Evolutionary conservation across 148 eudicot species (phyloP).

Genomic region (Chenopodium quinoa): DNA sequence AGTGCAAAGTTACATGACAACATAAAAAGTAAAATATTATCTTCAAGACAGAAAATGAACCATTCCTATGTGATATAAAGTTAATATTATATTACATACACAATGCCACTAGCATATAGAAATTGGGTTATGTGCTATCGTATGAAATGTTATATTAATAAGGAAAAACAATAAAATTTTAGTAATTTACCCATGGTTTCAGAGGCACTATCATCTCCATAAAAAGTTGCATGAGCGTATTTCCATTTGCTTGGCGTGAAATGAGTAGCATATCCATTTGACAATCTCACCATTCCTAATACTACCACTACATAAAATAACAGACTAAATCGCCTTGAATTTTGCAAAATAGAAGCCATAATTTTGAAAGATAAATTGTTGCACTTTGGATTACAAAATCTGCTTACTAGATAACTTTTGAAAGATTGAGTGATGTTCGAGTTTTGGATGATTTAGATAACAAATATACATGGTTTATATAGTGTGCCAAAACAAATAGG

Average conservation of each 20-base stretch:
- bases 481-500: neutral
- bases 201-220: constrained; percentile 69
- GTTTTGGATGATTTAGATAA: neutral
- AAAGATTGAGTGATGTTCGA: neutral
- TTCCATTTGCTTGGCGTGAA: constrained; percentile 43
- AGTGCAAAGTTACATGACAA: too few relatives aligned
- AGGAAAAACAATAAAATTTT: neutral
- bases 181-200: constrained; percentile 61
- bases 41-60: too few relatives aligned
- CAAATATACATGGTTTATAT: neutral
- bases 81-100: too few relatives aligned
- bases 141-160: neutral
- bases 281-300: constrained; percentile 13
- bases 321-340: neutral
- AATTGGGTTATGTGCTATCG: too few relatives aligned
- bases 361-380: neutral
- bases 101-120: too few relatives aligned
- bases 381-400: neutral
- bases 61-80: too few relatives aligned
- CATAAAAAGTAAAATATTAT: too few relatives aligned
- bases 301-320: constrained; percentile 1
- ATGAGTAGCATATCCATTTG: neutral
- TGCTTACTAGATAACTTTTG: too few relatives aligned
- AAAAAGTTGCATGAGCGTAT: constrained; percentile 67
- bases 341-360: constrained; percentile 22